Evolutionary conservation across 2,329 filamentous ascomycete species (phyloP).

Genomic region (Ceratocystis alfenasii): DNA sequence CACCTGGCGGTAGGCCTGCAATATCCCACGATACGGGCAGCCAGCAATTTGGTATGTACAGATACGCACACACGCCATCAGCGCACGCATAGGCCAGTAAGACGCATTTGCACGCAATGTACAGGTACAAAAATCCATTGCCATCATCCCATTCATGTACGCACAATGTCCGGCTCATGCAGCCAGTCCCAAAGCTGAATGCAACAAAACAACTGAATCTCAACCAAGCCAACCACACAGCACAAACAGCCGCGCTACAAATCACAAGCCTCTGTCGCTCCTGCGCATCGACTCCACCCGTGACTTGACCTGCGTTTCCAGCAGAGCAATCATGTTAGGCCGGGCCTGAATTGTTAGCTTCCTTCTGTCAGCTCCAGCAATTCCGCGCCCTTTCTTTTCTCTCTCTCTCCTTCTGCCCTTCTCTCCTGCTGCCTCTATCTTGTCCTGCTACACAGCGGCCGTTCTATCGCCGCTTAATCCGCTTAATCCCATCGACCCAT

Average conservation of each 20-base stretch:
- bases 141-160: background rate
- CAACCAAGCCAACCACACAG: constrained; percentile 4
- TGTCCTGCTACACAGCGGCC: background rate
- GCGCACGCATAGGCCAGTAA: too few species aligned
- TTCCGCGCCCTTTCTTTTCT: background rate
- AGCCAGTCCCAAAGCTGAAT: background rate
- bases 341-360: too few species aligned
- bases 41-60: too few species aligned
- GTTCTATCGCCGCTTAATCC: background rate
- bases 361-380: too few species aligned
- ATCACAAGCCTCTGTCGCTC: background rate
- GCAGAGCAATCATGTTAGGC: too few species aligned
- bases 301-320: background rate
- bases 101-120: background rate
- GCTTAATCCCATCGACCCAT: background rate
- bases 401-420: background rate
- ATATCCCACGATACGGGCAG: too few species aligned
- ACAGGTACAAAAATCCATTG: background rate
- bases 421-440: background rate
- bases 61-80: too few species aligned
- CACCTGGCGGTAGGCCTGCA: too few species aligned
- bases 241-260: constrained; percentile 7
- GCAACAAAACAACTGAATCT: background rate
- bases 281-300: background rate
- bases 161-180: background rate